phyloP scores from a whole-genome alignment of 805 yeast genomes.

The Candida morakotiae region DNA sequence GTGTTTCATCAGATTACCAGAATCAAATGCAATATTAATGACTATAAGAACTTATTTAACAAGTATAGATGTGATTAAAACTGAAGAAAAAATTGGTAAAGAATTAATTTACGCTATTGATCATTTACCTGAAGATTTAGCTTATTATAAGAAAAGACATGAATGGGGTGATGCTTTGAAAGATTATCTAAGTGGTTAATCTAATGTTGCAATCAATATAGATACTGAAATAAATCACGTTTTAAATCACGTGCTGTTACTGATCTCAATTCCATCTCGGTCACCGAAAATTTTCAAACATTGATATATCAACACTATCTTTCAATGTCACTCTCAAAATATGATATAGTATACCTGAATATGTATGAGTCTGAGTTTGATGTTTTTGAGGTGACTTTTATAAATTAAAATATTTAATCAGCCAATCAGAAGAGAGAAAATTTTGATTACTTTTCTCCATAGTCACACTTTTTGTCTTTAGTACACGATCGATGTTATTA shows the following conservation, averaged over 20 bases:
- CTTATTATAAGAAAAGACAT: slow-evolving; percentile 31
- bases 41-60: slow-evolving; percentile 35
- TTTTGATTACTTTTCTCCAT: slow-evolving; percentile 5
- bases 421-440: slow-evolving; percentile 1
- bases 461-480: not conserved
- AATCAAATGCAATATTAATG: slow-evolving; percentile 32
- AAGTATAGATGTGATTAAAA: slow-evolving; percentile 23
- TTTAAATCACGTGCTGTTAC: too few relatives aligned
- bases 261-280: too few relatives aligned
- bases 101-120: slow-evolving; percentile 33
- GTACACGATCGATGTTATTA: slow-evolving; percentile 1
- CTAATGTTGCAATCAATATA: too few relatives aligned
- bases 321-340: too few relatives aligned
- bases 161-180: slow-evolving; percentile 39
- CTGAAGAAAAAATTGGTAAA: slow-evolving; percentile 24
- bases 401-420: too few relatives aligned
- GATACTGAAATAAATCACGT: too few relatives aligned
- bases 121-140: slow-evolving; percentile 34
- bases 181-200: not conserved
- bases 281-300: too few relatives aligned
- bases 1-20: slow-evolving; percentile 31
- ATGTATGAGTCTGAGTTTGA: not conserved
- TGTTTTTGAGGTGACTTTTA: too few relatives aligned
- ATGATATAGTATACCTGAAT: too few relatives aligned
- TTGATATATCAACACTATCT: too few relatives aligned